Evolutionary conservation across 768 basidiomycete genomes (phyloP).

Genomic region (Mycena capillaripes): DNA sequence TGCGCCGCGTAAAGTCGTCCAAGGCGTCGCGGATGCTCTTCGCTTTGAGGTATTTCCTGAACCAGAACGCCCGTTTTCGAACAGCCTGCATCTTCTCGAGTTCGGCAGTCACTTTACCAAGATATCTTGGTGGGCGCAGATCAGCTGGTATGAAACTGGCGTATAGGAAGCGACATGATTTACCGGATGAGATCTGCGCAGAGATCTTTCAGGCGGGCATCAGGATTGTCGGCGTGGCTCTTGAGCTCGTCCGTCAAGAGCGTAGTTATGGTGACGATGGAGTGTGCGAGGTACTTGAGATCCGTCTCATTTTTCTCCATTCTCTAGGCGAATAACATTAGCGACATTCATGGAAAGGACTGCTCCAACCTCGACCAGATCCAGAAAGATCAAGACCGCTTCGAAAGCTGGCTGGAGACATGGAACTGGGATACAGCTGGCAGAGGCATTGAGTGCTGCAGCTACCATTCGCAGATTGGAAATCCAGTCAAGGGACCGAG

Average conservation of each 20-base stretch:
- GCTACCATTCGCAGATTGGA: not conserved
- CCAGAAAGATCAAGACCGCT: too few species aligned
- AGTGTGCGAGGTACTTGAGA: slow-evolving; percentile 19
- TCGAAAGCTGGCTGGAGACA: slow-evolving; percentile 10
- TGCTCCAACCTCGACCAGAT: slow-evolving; percentile 16
- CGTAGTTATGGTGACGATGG: not conserved
- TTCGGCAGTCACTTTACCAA: not conserved
- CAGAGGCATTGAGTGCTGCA: not conserved
- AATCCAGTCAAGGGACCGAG: slow-evolving; percentile 2
- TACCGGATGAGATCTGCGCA: not conserved
- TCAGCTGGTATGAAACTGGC: not conserved
- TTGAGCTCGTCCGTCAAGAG: slow-evolving; percentile 16
- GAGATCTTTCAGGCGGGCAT: too few species aligned
- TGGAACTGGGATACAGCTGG: not conserved
- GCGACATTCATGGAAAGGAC: not conserved
- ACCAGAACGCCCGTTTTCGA: slow-evolving; percentile 1
- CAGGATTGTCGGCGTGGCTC: too few species aligned
- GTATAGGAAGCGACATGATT: not conserved
- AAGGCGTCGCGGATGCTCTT: slow-evolving; percentile 17
- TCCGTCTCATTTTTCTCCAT: too few species aligned
- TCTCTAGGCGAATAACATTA: not conserved
- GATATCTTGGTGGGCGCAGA: slow-evolving; percentile 4
- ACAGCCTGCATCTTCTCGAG: not conserved
- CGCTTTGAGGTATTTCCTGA: slow-evolving; percentile 19
- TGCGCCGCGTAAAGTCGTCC: slow-evolving; percentile 3